A percentile compares a stretch with the other conserved stretches of the same genome.
Evolutionary conservation across 2,329 filamentous ascomycete genomes (phyloP).

Genomic region (Scleromitrula shiraiana): DNA sequence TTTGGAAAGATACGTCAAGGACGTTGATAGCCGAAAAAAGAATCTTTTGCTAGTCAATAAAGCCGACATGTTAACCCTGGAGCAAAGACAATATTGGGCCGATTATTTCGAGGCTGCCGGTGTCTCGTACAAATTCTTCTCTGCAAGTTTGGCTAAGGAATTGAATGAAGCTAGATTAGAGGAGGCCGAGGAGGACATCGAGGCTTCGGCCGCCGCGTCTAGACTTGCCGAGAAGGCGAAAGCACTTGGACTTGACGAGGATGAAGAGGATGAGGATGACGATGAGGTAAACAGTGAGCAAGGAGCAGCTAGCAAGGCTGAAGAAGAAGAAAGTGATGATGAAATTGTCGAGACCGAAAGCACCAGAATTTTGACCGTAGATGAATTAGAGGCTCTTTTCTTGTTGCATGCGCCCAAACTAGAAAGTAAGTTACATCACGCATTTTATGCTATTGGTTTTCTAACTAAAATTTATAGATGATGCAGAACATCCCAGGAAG

Average conservation of each 20-base stretch:
- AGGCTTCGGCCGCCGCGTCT: constrained; percentile 12
- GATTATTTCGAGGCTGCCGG: constrained; percentile 72
- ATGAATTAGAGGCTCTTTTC: constrained; percentile 87
- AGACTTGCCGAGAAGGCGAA: constrained; percentile 30
- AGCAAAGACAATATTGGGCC: constrained; percentile 78
- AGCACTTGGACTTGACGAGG: constrained; percentile 33
- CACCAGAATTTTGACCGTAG: constrained; percentile 80
- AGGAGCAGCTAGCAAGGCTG: constrained; percentile 24
- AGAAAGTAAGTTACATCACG: constrained; percentile 35
- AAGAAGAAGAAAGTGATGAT: constrained; percentile 29
- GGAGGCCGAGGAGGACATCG: constrained; percentile 18
- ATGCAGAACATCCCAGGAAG: constrained; percentile 49
- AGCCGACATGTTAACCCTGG: constrained; percentile 93
- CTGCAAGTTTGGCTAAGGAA: constrained; percentile 84
- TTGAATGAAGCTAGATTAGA: constrained; percentile 62
- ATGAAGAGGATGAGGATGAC: constrained; percentile 30
- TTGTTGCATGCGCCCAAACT: constrained; percentile 62
- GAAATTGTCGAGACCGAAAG: constrained; percentile 33
- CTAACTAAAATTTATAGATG: constrained; percentile 30
- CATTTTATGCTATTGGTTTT: constrained; percentile 1
- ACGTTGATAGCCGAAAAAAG: constrained; percentile 78
- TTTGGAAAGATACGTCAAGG: constrained; percentile 88
- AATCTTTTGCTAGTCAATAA: constrained; percentile 96
- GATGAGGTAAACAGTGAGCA: constrained; percentile 13
- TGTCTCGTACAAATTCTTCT: constrained; percentile 95